phyloP scores from a whole-genome alignment of 176 grass and related monocot genomes.

The Aegilops sharonensis region DNA sequence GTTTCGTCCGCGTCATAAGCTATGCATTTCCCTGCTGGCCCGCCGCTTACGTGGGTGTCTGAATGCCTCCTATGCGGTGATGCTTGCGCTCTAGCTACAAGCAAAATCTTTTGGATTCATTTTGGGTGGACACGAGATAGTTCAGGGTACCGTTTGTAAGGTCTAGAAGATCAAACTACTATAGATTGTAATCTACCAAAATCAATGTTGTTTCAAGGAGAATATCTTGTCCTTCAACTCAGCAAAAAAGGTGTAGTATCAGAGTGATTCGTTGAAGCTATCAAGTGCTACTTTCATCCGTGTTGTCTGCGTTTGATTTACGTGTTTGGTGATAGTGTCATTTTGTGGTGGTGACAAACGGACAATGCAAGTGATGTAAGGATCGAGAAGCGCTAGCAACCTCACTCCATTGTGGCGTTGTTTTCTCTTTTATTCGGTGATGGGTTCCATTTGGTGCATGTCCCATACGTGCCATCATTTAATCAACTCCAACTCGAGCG shows the following conservation, averaged over 20 bases:
- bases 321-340: neutral
- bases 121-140: too few species aligned
- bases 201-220: neutral
- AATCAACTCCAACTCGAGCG: neutral
- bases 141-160: neutral
- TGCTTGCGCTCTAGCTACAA: too few species aligned
- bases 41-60: neutral
- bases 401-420: neutral
- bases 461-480: neutral
- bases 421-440: neutral
- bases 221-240: neutral
- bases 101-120: too few species aligned
- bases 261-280: neutral
- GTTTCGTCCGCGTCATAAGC: neutral
- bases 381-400: slow-evolving; percentile 31
- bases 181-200: neutral
- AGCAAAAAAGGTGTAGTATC: neutral
- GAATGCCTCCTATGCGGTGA: too few species aligned
- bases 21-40: neutral
- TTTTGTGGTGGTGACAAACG: neutral
- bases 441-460: slow-evolving; percentile 44
- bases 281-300: neutral
- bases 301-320: neutral
- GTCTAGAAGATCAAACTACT: neutral
- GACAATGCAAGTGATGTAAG: neutral